A percentile compares a stretch with the other conserved stretches of the same genome.
phyloP scores from a whole-genome alignment of 2,329 filamentous ascomycete species.

The Scortechinia acanthostroma region DNA sequence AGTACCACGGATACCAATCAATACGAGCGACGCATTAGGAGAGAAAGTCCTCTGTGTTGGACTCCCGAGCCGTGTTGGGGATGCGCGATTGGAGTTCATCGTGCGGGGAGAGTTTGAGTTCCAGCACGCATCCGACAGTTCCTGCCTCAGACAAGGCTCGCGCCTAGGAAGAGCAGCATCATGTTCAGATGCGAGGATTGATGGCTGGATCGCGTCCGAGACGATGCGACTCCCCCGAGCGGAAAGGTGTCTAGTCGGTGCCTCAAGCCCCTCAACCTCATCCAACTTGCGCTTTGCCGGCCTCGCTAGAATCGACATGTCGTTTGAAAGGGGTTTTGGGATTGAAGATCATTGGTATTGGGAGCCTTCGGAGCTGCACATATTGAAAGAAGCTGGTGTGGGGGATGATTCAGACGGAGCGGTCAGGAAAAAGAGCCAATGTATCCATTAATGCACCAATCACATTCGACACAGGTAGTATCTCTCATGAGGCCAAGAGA shows the following conservation, averaged over 20 bases:
- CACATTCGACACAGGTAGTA: too few relatives aligned
- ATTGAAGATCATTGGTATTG: too few relatives aligned
- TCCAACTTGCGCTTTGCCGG: neutral
- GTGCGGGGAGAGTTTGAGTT: slow-evolving; percentile 3
- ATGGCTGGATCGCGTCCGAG: neutral
- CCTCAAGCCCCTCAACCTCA: neutral
- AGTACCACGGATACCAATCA: slow-evolving; percentile 67
- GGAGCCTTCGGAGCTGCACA: neutral
- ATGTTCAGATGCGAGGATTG: neutral
- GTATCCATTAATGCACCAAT: too few relatives aligned
- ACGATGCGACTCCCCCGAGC: too few relatives aligned
- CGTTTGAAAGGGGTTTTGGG: neutral
- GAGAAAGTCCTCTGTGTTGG: slow-evolving; percentile 30
- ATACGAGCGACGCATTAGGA: slow-evolving; percentile 61
- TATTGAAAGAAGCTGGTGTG: too few relatives aligned
- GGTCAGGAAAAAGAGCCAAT: too few relatives aligned
- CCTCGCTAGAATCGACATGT: neutral
- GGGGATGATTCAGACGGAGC: too few relatives aligned
- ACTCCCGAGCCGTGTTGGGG: slow-evolving; percentile 14
- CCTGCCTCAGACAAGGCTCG: too few relatives aligned
- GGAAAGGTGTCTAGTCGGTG: too few relatives aligned
- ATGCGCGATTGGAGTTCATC: slow-evolving; percentile 7
- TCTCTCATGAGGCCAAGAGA: too few relatives aligned
- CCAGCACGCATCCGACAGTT: neutral
- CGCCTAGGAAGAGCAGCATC: too few relatives aligned